Base-by-base conservation (phyloP, 2,329 filamentous ascomycete genomes). In the Arthrobotrys sinensis region DNA sequence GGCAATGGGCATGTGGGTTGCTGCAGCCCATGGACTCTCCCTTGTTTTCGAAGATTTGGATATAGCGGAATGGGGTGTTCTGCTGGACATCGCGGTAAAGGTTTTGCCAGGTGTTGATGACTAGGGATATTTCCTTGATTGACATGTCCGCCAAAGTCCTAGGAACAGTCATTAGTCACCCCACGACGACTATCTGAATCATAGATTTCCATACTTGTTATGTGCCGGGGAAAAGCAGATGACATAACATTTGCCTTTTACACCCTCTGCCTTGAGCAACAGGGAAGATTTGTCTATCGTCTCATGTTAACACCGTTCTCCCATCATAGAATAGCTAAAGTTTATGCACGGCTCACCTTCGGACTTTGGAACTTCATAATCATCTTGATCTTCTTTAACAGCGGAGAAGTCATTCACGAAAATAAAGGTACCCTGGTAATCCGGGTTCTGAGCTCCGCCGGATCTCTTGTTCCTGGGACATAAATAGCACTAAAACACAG, bases 21-120 rank as follows among this genome's bases (percentile, higher is more conserved):
- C 95, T 98, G 87, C 96, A 99, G 64, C 96, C 96, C 96, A 99
- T 99, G 10, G 95, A 93, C 0, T 92, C 90, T 64, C 96, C 96
- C 86, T 99, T 99, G 87, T 99, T 99, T 86, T 99, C 96, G 80
- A 99, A 99, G 80, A 99, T 98, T 84, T 99, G 96, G 94, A 99
- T 97, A 86, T 97, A 98, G 67, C 92, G 90, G 82, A 97, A 93
- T 86, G 91, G 90, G 81, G 90, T 94, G 8, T 88, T 87, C 0
- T 92, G 88, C 0, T 93, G 91, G 50, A 98, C 85, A 84, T 90
- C 88, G 14, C 91, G 89, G 85, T 98, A 99, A 80, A 98, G 92
- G 79, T 92, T 90, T 3, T 94, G 96, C 96, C 96, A 99, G 60
- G 93, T 93, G 82, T 94, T 87, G 78, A 99, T 89, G 38, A 97